Evolutionary conservation across 2,329 filamentous ascomycete genomes (phyloP), one percentile per base, ranked within the genome.

Genomic region (Aplosporella prunicola): DNA sequence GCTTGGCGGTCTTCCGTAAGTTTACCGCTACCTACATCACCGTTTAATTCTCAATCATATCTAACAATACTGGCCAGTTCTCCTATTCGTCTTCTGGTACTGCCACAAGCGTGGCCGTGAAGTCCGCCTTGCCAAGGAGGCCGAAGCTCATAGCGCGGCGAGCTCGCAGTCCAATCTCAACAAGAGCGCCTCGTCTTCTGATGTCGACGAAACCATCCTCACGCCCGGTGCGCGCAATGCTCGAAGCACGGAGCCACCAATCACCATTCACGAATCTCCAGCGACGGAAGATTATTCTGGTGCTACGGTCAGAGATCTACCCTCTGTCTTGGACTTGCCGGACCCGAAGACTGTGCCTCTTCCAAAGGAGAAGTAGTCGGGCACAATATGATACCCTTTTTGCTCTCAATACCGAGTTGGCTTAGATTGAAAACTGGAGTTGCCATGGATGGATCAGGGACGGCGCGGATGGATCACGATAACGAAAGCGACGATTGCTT

Each of bases 51-150:
- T 11, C 20, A 15, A 9, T 24, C 2, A 40, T 23, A 5, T 14
- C 52, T 60, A 45, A 59, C 41, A 16, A 6, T 28, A 4, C 20
- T 28, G 25, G 35, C 2, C 35, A 60, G 84, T 96, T 38, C 71
- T 96, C 11, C 73, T 98, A 40, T 91, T 94, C 55, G 85, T 93
- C 29, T 79, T 96, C 51, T 98, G 89, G 88, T 98, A 96, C 64
- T 96, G 88, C 64, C 82, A 96, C 63, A 96, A 96, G 67, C 82
- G 91, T 37, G 91, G 91, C 25, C 78, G 78, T 29, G 89, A 98
- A 64, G 79, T 78, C 5, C 76, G 91, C 34, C 73, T 96, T 9
- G 80, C 82, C 53, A 75, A 67, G 34, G 72, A 75, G 45, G 66
- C 10, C 55, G 68, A 11, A 47, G 52, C 31, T 46, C n/a, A n/a